Evolutionary conservation across 2,329 filamentous ascomycete species (phyloP).

Genomic region (Saccharata proteae): DNA sequence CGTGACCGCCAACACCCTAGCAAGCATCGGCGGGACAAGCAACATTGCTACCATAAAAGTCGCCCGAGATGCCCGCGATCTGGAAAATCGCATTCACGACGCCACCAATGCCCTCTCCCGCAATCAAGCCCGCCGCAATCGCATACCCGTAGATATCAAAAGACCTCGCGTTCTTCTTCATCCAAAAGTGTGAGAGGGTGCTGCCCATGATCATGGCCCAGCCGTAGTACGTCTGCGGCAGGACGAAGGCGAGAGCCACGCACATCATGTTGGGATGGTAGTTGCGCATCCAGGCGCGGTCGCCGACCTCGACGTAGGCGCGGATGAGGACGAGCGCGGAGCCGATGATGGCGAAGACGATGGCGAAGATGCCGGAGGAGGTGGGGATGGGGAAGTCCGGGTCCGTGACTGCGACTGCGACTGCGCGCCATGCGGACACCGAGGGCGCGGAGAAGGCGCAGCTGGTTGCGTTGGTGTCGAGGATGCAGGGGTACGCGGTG

Average conservation of each 20-base stretch:
- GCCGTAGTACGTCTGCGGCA: constrained; percentile 45
- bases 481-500: constrained; percentile 56
- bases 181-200: constrained; percentile 41
- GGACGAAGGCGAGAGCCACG: constrained; percentile 46
- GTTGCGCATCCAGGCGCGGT: constrained; percentile 40
- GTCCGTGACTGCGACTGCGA: constrained; percentile 50
- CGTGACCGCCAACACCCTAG: neutral
- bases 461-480: constrained; percentile 31
- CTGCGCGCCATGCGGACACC: constrained; percentile 53
- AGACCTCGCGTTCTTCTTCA: constrained; percentile 37
- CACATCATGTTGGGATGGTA: constrained; percentile 53
- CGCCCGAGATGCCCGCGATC: constrained; percentile 30
- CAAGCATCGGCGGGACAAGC: constrained; percentile 25
- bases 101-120: constrained; percentile 51
- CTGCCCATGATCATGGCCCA: constrained; percentile 49
- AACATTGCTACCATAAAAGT: constrained; percentile 28
- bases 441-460: constrained; percentile 53
- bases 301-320: constrained; percentile 43
- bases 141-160: constrained; percentile 51
- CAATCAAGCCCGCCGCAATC: constrained; percentile 48
- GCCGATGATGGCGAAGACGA: constrained; percentile 42
- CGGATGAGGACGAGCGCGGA: constrained; percentile 41
- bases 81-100: constrained; percentile 47
- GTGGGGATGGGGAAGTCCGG: constrained; percentile 43
- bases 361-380: constrained; percentile 45